A percentile compares a stretch with the other conserved stretches of the same genome.
Evolutionary conservation across 108 stramenopile species (phyloP).

Genomic region (Aurantiochytrium sp.): DNA sequence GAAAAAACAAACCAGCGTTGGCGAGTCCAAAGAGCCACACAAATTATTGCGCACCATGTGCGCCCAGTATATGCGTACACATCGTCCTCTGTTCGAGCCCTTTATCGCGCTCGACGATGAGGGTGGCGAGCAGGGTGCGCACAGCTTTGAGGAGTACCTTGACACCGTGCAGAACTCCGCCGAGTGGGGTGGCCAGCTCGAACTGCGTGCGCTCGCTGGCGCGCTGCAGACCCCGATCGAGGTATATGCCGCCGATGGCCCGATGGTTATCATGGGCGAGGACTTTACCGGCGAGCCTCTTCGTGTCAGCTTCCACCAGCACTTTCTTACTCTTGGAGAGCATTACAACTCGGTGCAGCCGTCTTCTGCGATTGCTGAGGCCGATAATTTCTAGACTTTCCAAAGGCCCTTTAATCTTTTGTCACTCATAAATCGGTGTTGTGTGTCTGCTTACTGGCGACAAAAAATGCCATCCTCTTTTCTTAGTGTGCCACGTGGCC

Average conservation of each 20-base stretch:
- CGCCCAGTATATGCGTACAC: conserved; percentile 35
- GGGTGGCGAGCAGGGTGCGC: conserved; percentile 30
- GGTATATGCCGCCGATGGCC: conserved; percentile 62
- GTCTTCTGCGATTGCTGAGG: background rate
- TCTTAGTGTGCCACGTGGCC: too few species aligned
- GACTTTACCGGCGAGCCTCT: conserved; percentile 46
- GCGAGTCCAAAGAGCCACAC: conserved; percentile 27
- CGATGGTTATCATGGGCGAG: conserved; percentile 33
- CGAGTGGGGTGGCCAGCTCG: conserved; percentile 95
- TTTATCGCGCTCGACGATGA: conserved; percentile 51
- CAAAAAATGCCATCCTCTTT: too few species aligned
- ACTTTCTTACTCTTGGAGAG: conserved; percentile 93
- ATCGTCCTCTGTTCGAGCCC: conserved; percentile 72
- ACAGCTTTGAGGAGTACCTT: conserved; percentile 70
- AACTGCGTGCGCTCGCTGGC: conserved; percentile 70
- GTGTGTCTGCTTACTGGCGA: too few species aligned
- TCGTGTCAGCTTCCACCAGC: conserved; percentile 76
- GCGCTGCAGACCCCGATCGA: conserved; percentile 71
- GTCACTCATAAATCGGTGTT: too few species aligned
- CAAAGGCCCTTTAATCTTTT: too few species aligned
- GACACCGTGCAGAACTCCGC: conserved; percentile 62
- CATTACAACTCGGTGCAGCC: conserved; percentile 87
- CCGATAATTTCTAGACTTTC: background rate
- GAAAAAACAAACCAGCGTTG: background rate
- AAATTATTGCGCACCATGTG: conserved; percentile 19